A percentile compares a stretch with the other conserved stretches of the same genome.
These are phyloP conservation scores for Chaetoscypha palmicola DNA, from an alignment of 2,329 filamentous ascomycete species.

Conservation along the genomic window DNA sequence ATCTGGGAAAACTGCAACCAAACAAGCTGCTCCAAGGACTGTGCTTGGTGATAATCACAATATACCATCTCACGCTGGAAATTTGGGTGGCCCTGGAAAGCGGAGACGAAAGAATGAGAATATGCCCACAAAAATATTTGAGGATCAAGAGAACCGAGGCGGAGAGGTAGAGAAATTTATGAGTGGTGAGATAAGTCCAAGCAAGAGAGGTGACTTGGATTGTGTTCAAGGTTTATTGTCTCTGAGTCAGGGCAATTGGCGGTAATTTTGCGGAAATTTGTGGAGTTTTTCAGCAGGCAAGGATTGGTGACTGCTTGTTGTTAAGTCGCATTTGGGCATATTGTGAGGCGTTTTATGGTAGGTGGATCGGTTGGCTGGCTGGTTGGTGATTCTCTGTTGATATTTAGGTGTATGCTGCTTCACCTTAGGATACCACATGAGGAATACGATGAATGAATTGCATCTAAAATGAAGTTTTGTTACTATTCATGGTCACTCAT, in stretches of 20 bases:
- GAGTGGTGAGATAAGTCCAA: constrained; percentile 56
- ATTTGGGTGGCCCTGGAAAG: constrained; percentile 19
- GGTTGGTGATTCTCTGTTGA: constrained; percentile 13
- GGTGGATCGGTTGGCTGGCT: background rate
- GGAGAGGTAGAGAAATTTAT: constrained; percentile 70
- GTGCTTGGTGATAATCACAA: constrained; percentile 26
- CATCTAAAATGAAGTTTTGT: too few species aligned
- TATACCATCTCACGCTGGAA: constrained; percentile 20
- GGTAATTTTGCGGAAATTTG: constrained; percentile 25
- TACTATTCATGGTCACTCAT: too few species aligned
- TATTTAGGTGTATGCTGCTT: constrained; percentile 9
- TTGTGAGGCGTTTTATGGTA: background rate
- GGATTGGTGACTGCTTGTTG: background rate
- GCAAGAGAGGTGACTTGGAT: constrained; percentile 75
- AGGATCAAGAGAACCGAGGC: constrained; percentile 42
- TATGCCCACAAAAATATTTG: constrained; percentile 43
- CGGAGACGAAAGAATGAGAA: constrained; percentile 20
- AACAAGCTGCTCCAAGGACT: constrained; percentile 13
- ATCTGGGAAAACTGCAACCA: constrained; percentile 24
- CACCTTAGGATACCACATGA: constrained; percentile 17
- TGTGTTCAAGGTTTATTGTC: constrained; percentile 85
- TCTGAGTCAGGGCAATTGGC: constrained; percentile 88
- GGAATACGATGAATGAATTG: constrained; percentile 10
- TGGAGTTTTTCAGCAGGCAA: background rate
- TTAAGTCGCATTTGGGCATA: background rate